phyloP scores from a whole-genome alignment of 257 asterid genomes.

The Jacaranda mimosifolia region DNA sequence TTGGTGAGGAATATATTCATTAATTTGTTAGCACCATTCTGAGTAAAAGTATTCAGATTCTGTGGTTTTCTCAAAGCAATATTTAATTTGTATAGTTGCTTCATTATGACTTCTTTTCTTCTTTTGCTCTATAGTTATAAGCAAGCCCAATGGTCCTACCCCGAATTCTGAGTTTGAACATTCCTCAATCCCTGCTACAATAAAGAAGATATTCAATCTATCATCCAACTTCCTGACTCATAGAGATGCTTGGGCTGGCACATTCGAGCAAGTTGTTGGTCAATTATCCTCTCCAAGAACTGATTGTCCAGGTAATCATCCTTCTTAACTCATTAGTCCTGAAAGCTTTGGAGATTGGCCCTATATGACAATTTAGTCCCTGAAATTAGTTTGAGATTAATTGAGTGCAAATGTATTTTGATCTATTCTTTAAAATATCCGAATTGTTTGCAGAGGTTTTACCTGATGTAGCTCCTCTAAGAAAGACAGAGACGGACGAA shows the following conservation, averaged over 20 bases:
- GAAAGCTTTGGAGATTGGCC: not conserved
- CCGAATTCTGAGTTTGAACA: slow-evolving; percentile 78
- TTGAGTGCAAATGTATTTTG: not conserved
- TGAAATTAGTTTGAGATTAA: not conserved
- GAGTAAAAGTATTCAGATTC: too few relatives aligned
- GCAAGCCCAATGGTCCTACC: slow-evolving; percentile 68
- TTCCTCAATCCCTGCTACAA: slow-evolving; percentile 83
- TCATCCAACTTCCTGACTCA: slow-evolving; percentile 77
- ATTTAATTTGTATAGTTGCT: not conserved
- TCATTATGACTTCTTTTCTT: slow-evolving; percentile 3
- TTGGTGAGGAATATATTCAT: too few relatives aligned
- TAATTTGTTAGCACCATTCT: too few relatives aligned
- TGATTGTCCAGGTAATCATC: slow-evolving; percentile 72
- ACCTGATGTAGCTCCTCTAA: slow-evolving; percentile 64
- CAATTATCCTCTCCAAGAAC: slow-evolving; percentile 73
- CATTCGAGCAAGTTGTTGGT: slow-evolving; percentile 76
- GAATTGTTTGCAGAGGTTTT: slow-evolving; percentile 56
- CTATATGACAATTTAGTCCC: not conserved
- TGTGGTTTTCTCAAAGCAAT: too few relatives aligned
- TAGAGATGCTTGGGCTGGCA: slow-evolving; percentile 93
- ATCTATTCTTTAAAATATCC: not conserved
- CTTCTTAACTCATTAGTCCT: not conserved
- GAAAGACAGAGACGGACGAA: slow-evolving; percentile 55
- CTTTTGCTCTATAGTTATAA: slow-evolving; percentile 56
- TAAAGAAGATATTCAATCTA: slow-evolving; percentile 78